Evolutionary conservation across 345 rosid genomes (phyloP).

Genomic region (Citrus cavaleriei): DNA sequence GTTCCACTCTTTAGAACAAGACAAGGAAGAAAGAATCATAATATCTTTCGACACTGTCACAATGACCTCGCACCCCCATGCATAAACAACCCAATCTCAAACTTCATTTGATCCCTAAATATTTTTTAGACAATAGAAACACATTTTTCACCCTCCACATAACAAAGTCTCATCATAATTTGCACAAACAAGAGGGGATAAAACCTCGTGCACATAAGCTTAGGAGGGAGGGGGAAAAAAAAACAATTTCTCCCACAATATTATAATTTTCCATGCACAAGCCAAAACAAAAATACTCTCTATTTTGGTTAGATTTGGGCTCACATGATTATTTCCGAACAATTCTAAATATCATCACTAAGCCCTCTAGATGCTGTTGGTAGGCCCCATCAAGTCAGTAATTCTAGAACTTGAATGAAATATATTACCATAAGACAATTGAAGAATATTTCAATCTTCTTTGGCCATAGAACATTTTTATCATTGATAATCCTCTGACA

Average conservation of each 20-base stretch:
- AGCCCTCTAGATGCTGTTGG: background rate
- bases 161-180: background rate
- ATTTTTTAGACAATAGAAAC: too few relatives aligned
- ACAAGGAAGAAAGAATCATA: too few relatives aligned
- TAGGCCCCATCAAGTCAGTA: background rate
- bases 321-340: background rate
- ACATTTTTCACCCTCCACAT: background rate
- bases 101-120: too few relatives aligned
- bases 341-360: background rate
- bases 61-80: too few relatives aligned
- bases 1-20: too few relatives aligned
- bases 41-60: too few relatives aligned
- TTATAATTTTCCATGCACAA: background rate
- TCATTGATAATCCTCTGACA: background rate
- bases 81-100: too few relatives aligned
- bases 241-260: background rate
- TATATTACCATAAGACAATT: background rate
- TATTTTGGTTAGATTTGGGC: background rate
- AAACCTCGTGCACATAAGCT: background rate
- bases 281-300: background rate
- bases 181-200: background rate
- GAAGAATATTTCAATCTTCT: background rate
- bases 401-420: background rate
- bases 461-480: background rate
- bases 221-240: background rate